phyloP scores from a whole-genome alignment of 192 early-diverging fungal genomes.

The Coemansia sp. region DNA sequence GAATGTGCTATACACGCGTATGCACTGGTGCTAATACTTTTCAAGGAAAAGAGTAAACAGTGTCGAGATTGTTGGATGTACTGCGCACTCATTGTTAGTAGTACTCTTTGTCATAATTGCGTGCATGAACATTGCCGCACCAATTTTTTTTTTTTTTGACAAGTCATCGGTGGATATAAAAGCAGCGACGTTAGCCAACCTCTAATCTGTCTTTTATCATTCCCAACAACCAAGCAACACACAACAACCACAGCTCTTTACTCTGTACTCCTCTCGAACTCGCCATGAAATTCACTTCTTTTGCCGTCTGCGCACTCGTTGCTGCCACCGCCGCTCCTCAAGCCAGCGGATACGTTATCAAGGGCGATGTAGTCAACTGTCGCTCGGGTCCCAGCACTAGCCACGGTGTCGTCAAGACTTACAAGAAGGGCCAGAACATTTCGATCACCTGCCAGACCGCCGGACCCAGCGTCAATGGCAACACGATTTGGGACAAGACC shows the following conservation, averaged over 20 bases:
- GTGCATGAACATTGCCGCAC: background rate
- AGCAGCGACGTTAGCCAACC: background rate
- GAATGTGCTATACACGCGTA: background rate
- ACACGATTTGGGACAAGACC: background rate
- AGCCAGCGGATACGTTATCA: background rate
- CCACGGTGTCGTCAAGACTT: background rate
- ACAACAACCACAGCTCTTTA: background rate
- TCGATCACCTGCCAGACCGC: conserved; percentile 2
- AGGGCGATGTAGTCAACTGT: conserved; percentile 16
- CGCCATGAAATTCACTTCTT: background rate
- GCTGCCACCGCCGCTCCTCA: background rate
- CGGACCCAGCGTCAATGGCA: background rate
- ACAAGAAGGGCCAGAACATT: background rate
- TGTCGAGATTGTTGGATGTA: too few species aligned
- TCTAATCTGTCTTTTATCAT: background rate
- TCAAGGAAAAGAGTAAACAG: too few species aligned
- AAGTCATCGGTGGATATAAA: background rate
- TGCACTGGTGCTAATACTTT: background rate
- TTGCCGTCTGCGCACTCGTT: background rate
- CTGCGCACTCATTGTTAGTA: background rate
- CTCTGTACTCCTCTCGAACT: background rate
- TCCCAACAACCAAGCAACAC: background rate
- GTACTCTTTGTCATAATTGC: background rate
- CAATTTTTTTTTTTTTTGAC: background rate
- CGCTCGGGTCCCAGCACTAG: conserved; percentile 16